Evolutionary conservation across 1,284 basidiomycete species (phyloP).

Genomic region (Ganoderma sp.): DNA sequence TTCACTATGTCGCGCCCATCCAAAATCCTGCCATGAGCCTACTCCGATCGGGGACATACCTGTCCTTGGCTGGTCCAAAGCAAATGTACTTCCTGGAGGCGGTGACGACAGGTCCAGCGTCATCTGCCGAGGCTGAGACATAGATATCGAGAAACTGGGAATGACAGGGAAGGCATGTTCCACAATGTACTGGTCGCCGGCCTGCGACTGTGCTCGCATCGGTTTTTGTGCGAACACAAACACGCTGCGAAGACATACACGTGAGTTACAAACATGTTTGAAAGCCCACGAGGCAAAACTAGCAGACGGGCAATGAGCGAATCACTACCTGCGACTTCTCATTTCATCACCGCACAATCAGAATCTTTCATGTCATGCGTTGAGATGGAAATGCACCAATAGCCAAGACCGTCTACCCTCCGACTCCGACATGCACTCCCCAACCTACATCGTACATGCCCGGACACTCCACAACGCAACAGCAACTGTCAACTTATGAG

Average conservation of each 20-base stretch:
- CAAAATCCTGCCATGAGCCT: not conserved
- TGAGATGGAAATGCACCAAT: not conserved
- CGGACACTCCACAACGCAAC: not conserved
- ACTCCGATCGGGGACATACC: conserved; percentile 29
- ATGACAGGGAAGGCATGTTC: conserved; percentile 58
- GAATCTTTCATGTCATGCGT: not conserved
- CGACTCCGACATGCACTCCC: too few relatives aligned
- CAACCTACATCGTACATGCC: not conserved
- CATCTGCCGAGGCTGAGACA: conserved; percentile 52
- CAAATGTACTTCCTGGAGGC: conserved; percentile 17
- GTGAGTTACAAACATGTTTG: conserved; percentile 12
- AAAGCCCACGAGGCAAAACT: not conserved
- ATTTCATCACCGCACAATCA: not conserved
- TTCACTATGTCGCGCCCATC: too few relatives aligned
- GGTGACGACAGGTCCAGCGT: conserved; percentile 34
- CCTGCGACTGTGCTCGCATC: conserved; percentile 10
- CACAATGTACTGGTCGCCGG: conserved; percentile 35
- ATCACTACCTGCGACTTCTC: not conserved
- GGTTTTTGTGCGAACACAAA: conserved; percentile 49
- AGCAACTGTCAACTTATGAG: not conserved
- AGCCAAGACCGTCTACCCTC: not conserved
- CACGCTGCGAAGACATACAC: conserved; percentile 21
- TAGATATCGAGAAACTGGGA: conserved; percentile 55
- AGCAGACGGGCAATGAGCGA: not conserved
- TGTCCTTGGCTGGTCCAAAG: conserved; percentile 34